A percentile compares a stretch with the other conserved stretches of the same genome.
phyloP scores from a whole-genome alignment of 2,329 filamentous ascomycete genomes.

The Chlorencoelia australis region DNA sequence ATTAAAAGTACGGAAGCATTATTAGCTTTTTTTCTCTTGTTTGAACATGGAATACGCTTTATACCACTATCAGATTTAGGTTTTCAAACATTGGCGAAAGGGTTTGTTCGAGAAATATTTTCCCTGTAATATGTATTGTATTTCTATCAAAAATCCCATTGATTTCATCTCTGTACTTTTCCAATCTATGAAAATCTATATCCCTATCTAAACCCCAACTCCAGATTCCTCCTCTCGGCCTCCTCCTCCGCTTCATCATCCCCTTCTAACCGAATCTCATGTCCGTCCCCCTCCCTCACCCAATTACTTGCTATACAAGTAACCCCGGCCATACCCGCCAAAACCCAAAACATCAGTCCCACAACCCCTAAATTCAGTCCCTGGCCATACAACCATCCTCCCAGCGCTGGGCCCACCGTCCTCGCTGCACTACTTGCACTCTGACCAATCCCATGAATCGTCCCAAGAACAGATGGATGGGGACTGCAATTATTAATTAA shows the following conservation, averaged over 20 bases:
- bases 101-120: too few relatives aligned
- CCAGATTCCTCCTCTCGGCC: constrained; percentile 16
- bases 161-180: too few relatives aligned
- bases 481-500: constrained; percentile 46
- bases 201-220: constrained; percentile 10
- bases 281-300: constrained; percentile 51
- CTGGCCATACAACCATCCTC: constrained; percentile 50
- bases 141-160: too few relatives aligned
- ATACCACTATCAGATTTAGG: too few relatives aligned
- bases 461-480: constrained; percentile 46
- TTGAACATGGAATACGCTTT: too few relatives aligned
- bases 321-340: constrained; percentile 45
- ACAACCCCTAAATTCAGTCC: constrained; percentile 47
- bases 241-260: constrained; percentile 39
- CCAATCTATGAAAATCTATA: too few relatives aligned
- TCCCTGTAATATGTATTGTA: too few relatives aligned
- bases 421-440: constrained; percentile 47
- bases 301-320: constrained; percentile 38
- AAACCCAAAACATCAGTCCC: constrained; percentile 32
- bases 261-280: constrained; percentile 54
- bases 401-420: constrained; percentile 49
- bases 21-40: too few relatives aligned
- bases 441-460: constrained; percentile 47
- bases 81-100: too few relatives aligned
- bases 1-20: too few relatives aligned